These are phyloP conservation scores for Metschnikowia hibisci DNA, from an alignment of 805 yeast genomes.

Conservation along the genomic window DNA sequence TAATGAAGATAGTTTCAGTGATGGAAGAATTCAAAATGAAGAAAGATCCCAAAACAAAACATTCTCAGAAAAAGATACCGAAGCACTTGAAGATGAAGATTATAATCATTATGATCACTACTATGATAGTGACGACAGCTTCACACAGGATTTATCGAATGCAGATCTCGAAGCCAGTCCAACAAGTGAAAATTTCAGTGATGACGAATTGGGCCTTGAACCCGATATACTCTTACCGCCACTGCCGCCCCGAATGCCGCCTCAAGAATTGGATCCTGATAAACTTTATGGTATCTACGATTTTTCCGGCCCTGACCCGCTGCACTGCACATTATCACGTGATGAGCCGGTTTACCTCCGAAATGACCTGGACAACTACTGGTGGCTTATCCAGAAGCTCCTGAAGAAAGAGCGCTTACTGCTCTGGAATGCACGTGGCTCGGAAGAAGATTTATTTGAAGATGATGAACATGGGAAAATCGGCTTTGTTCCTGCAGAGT, in stretches of 20 bases:
- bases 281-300: conserved; percentile 83
- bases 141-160: conserved; percentile 16
- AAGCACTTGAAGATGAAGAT: conserved; percentile 5
- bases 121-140: conserved; percentile 8
- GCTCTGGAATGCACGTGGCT: conserved; percentile 12
- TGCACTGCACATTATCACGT: conserved; percentile 74
- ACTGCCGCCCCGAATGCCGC: conserved; percentile 76
- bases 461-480: conserved; percentile 60
- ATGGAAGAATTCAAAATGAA: too few species aligned
- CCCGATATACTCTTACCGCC: conserved; percentile 45
- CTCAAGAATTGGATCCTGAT: conserved; percentile 76
- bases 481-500: conserved; percentile 97
- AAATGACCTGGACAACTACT: conserved; percentile 88
- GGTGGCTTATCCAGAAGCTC: conserved; percentile 81
- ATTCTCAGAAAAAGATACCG: not conserved
- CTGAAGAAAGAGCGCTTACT: conserved; percentile 28
- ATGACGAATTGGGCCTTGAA: conserved; percentile 31
- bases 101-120: conserved; percentile 12
- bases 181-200: conserved; percentile 11
- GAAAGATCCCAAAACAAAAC: not conserved
- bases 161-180: conserved; percentile 20
- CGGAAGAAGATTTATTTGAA: conserved; percentile 15
- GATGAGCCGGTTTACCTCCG: conserved; percentile 80
- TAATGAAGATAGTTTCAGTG: too few species aligned
- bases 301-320: conserved; percentile 88